Base-by-base conservation (phyloP, 345 rosid genomes). In the Murraya paniculata region DNA sequence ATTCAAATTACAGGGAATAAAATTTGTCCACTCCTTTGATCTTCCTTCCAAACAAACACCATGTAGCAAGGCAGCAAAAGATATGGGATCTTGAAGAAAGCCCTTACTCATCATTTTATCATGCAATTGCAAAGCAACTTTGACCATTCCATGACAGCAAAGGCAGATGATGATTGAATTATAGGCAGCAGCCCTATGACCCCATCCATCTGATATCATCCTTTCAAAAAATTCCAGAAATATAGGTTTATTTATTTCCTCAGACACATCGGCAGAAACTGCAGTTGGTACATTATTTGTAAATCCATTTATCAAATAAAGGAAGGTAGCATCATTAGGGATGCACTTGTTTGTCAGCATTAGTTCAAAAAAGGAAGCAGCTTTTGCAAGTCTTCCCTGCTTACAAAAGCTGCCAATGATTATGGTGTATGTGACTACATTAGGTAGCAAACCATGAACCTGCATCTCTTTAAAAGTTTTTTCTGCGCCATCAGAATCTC, bases 341-440 rank as follows among this genome's bases (percentile, higher is more conserved):
- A 81, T 72, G 77, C 94, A 91, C 25, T 80, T 89, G 75, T 87
- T 86, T 64, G 76, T 22, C 82, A 93, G 82, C 99, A 93, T 95
- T 64, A 83, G 85, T 77, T 95, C 94, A 83, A 94, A 93, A 77
- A 82, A 89, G 56, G 74, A 85, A 76, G 86, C 88, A 64, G 96
- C 95, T 82, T 86, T 92, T 76, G 80, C 77, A 76, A 89, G 85
- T 59, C 83, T 87, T 82, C 89, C 84, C 79, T 78, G 92, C 87
- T 89, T 92, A 85, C 86, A 87, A 71, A 87, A 92, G 81, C 81
- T 82, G 71, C 88, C 88, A 38, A 95, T 91, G 38, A 95, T 82
- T 73, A 85, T 87, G 78, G 91, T 91, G 84, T 92, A 93, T 68
- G 98, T 95, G 35, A 91, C 90, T 50, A 91, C 94, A 79, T 89